A percentile compares a stretch with the other conserved stretches of the same genome.
phyloP scores from a whole-genome alignment of 139 green algal genomes.

The Picochlorum sp. region DNA sequence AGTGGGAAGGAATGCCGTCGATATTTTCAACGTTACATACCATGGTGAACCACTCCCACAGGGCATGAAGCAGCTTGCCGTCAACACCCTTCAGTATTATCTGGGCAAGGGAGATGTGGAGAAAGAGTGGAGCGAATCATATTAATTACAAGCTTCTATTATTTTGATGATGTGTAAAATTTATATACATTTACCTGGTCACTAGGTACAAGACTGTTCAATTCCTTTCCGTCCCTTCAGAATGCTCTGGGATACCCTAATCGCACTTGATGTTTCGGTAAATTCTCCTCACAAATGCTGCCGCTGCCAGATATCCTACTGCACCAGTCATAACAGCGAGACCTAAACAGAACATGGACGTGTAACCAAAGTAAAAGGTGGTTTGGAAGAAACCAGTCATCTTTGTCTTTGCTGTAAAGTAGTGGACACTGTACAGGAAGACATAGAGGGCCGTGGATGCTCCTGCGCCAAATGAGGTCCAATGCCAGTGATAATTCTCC shows the following conservation, averaged over 20 bases:
- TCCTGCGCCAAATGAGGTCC: slow-evolving; percentile 80
- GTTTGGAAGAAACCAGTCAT: slow-evolving; percentile 98
- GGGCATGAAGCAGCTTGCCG: slow-evolving; percentile 77
- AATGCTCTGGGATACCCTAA: slow-evolving; percentile 14
- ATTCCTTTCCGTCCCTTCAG: too few species aligned
- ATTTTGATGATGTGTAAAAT: background rate
- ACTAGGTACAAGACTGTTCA: background rate
- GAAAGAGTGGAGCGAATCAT: slow-evolving; percentile 74
- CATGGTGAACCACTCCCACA: slow-evolving; percentile 76
- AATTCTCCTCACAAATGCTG: slow-evolving; percentile 81
- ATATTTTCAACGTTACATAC: slow-evolving; percentile 89
- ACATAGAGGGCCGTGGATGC: slow-evolving; percentile 84
- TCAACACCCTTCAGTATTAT: slow-evolving; percentile 91
- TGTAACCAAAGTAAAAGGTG: slow-evolving; percentile 97
- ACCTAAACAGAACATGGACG: slow-evolving; percentile 82
- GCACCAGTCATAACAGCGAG: slow-evolving; percentile 66
- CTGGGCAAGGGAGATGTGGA: slow-evolving; percentile 75
- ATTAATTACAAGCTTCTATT: slow-evolving; percentile 46
- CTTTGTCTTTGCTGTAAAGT: slow-evolving; percentile 91
- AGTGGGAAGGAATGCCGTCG: slow-evolving; percentile 48
- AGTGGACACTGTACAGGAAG: slow-evolving; percentile 82
- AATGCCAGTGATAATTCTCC: slow-evolving; percentile 98
- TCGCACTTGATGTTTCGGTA: slow-evolving; percentile 92
- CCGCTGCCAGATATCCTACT: slow-evolving; percentile 75
- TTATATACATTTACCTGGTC: background rate